Conservation (phyloP, 1,284 basidiomycete genomes). For the Trametes pubescens region DNA sequence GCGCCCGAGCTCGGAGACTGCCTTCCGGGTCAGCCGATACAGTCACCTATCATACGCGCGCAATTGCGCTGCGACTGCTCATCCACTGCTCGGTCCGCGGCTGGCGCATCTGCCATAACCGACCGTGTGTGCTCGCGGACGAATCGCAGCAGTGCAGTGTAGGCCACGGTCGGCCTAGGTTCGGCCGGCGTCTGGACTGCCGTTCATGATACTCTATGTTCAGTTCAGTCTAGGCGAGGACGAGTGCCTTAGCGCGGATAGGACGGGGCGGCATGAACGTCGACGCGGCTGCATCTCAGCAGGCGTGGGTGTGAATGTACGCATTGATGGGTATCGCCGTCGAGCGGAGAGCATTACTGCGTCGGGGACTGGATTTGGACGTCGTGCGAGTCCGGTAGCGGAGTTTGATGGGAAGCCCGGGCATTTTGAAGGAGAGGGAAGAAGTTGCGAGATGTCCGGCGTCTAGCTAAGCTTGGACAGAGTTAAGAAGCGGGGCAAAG, state of each 20-base stretch:
- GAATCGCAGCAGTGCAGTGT: constrained; percentile 7
- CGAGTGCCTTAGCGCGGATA: constrained; percentile 2
- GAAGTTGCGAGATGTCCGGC: constrained; percentile 12
- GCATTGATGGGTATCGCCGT: not conserved
- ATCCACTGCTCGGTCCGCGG: not conserved
- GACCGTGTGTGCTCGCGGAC: constrained; percentile 10
- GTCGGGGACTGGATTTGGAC: not conserved
- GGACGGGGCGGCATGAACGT: not conserved
- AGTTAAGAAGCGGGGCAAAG: constrained; percentile 2
- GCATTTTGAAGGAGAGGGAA: constrained; percentile 15
- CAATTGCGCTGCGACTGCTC: not conserved
- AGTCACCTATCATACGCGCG: not conserved
- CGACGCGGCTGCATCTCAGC: not conserved
- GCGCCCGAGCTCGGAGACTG: not conserved
- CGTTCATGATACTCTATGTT: not conserved
- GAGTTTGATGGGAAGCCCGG: constrained; percentile 16
- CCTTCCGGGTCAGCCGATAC: constrained; percentile 11
- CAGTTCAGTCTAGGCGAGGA: not conserved
- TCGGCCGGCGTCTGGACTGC: constrained; percentile 15
- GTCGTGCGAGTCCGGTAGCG: constrained; percentile 9
- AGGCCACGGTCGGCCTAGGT: constrained; percentile 25
- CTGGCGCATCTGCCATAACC: not conserved
- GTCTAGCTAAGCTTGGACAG: constrained; percentile 9
- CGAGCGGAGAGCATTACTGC: not conserved
- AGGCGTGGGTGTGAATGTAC: not conserved